Evolutionary conservation across 1,284 basidiomycete species (phyloP).

Genomic region (Sutorius eximius): DNA sequence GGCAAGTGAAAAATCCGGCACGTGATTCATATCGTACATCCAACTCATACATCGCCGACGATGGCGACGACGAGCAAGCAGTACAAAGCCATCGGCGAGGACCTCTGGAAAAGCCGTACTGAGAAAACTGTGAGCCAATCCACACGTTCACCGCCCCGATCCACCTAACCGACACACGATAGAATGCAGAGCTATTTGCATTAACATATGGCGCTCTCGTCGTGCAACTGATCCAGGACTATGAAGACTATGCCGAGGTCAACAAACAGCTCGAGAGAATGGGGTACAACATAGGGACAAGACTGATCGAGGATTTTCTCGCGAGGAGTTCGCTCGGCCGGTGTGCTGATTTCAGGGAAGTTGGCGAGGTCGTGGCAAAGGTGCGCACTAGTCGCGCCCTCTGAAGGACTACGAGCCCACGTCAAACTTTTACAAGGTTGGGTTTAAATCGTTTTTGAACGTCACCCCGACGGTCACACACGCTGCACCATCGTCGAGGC

Average conservation of each 20-base stretch:
- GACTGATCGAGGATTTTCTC: conserved; percentile 97
- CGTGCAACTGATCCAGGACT: conserved; percentile 98
- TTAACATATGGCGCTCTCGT: conserved; percentile 97
- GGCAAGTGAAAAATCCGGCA: conserved; percentile 9
- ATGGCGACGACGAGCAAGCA: conserved; percentile 78
- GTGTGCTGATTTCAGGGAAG: conserved; percentile 90
- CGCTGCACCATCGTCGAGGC: conserved; percentile 45
- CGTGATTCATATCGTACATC: conserved; percentile 25
- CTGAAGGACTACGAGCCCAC: neutral
- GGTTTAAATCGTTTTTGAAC: conserved; percentile 98
- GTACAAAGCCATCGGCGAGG: conserved; percentile 82
- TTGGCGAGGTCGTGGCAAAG: conserved; percentile 92
- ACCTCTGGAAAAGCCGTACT: conserved; percentile 86
- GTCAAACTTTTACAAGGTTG: conserved; percentile 61
- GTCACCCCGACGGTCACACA: conserved; percentile 86
- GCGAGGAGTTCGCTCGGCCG: conserved; percentile 84
- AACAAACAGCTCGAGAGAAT: conserved; percentile 87
- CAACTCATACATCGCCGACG: conserved; percentile 9
- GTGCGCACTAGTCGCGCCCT: conserved; percentile 40
- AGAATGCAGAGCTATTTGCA: conserved; percentile 98
- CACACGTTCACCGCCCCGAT: neutral
- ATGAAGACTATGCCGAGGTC: conserved; percentile 93
- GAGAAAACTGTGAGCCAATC: conserved; percentile 79
- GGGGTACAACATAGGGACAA: conserved; percentile 98
- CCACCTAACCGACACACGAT: conserved; percentile 22